Evolutionary conservation across 2,329 filamentous ascomycete genomes (phyloP).

Genomic region (Magnaporthiopsis incrustans): DNA sequence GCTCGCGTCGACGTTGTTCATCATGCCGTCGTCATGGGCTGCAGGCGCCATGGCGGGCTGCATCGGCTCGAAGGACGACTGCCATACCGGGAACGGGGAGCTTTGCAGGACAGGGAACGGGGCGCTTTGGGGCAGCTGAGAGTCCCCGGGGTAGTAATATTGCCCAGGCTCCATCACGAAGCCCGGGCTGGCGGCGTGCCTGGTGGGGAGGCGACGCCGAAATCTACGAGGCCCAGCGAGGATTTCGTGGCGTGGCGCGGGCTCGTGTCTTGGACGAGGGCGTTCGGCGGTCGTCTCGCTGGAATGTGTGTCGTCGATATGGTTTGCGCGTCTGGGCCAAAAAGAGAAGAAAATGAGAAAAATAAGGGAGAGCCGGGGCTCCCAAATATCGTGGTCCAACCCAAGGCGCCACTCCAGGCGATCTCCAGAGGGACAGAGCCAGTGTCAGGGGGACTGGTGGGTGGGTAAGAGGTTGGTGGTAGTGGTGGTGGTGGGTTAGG

Average conservation of each 20-base stretch:
- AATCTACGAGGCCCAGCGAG: background rate
- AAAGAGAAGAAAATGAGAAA: background rate
- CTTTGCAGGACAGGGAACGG: background rate
- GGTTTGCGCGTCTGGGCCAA: background rate
- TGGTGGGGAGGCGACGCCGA: background rate
- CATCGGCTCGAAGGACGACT: background rate
- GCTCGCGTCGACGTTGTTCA: background rate
- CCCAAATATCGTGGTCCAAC: background rate
- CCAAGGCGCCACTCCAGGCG: background rate
- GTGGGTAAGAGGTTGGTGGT: background rate
- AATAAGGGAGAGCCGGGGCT: background rate
- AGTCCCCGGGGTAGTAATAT: background rate
- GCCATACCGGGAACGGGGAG: background rate
- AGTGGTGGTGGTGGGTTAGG: background rate
- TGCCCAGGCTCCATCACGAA: constrained; percentile 20
- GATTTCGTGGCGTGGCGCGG: background rate
- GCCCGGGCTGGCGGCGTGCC: constrained; percentile 9
- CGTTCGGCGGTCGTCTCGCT: background rate
- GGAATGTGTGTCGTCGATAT: constrained; percentile 5
- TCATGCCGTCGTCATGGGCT: background rate
- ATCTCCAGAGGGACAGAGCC: background rate
- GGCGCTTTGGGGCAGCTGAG: background rate
- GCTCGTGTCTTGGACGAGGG: background rate
- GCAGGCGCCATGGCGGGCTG: background rate
- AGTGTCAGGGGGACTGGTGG: background rate